Percentiles rank a stretch among this genome's conserved stretches.
Conservation (phyloP, 129 eudicot species). For the Helichrysum umbraculigerum region DNA sequence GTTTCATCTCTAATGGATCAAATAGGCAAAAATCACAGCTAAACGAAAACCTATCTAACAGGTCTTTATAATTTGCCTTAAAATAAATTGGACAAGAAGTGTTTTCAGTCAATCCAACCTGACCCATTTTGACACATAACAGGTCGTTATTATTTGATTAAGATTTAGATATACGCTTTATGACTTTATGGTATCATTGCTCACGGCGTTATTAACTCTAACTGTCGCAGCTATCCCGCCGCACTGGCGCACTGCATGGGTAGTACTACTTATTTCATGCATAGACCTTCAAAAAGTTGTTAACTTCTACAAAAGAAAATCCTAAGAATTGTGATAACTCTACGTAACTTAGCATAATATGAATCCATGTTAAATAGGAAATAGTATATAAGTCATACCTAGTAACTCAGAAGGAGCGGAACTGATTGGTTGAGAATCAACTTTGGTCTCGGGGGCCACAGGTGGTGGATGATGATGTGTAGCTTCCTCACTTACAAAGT, state of each 20-base stretch:
- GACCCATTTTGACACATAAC: no score
- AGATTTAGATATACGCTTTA: no score
- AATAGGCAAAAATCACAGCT: no score
- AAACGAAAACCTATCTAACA: no score
- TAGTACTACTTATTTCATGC: background rate
- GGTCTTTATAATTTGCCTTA: background rate
- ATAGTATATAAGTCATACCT: constrained; percentile 45
- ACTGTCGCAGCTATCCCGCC: no score
- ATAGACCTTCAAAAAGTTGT: background rate
- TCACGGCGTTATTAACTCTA: no score
- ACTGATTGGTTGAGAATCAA: constrained; percentile 55
- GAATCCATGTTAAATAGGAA: background rate
- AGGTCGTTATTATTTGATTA: no score
- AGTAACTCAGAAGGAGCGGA: constrained; percentile 58
- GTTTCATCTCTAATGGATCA: no score
- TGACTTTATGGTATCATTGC: no score
- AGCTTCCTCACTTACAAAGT: constrained; percentile 61
- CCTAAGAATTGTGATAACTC: background rate
- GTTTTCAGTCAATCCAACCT: no score
- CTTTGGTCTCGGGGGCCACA: constrained; percentile 34
- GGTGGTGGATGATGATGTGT: constrained; percentile 49
- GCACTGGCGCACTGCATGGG: no score
- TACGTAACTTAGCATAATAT: background rate
- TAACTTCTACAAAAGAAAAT: background rate
- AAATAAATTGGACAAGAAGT: background rate